Percentiles rank a stretch among this genome's conserved stretches.
phyloP scores from a whole-genome alignment of 306 rosid genomes.

The Prunus mume region DNA sequence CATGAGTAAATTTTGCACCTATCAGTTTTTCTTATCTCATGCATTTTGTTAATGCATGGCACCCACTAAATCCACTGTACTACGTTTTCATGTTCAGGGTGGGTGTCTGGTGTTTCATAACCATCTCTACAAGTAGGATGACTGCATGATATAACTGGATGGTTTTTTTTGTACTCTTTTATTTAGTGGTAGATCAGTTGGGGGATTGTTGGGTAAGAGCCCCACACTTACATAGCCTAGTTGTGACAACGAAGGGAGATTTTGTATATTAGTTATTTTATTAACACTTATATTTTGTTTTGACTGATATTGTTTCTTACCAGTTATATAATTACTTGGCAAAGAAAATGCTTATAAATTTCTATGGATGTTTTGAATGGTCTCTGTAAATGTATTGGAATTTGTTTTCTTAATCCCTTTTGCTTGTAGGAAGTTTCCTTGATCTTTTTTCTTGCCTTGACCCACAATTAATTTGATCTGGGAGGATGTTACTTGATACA shows the following conservation, averaged over 20 bases:
- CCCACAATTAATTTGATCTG: not conserved
- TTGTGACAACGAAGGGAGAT: not conserved
- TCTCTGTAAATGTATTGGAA: not conserved
- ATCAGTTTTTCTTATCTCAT: not conserved
- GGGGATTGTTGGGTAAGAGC: not conserved
- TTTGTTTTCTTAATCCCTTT: not conserved
- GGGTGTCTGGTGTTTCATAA: conserved; percentile 1
- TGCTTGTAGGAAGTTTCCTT: not conserved
- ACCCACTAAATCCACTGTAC: not conserved
- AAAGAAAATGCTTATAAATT: not conserved
- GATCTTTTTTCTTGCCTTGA: not conserved
- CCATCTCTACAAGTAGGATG: not conserved
- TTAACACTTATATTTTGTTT: not conserved
- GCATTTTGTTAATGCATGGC: not conserved
- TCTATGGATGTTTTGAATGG: not conserved
- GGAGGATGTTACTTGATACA: not conserved
- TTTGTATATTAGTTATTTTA: not conserved
- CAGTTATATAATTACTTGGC: not conserved
- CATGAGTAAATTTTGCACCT: not conserved
- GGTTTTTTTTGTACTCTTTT: not conserved
- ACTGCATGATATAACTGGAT: not conserved
- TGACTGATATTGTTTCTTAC: not conserved
- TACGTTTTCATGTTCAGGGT: not conserved
- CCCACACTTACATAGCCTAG: not conserved
- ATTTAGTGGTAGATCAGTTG: not conserved